Percentiles rank a stretch among this genome's conserved stretches.
Evolutionary conservation across 2,329 filamentous ascomycete genomes (phyloP).

Genomic region (Zasmidium citrigriseum): DNA sequence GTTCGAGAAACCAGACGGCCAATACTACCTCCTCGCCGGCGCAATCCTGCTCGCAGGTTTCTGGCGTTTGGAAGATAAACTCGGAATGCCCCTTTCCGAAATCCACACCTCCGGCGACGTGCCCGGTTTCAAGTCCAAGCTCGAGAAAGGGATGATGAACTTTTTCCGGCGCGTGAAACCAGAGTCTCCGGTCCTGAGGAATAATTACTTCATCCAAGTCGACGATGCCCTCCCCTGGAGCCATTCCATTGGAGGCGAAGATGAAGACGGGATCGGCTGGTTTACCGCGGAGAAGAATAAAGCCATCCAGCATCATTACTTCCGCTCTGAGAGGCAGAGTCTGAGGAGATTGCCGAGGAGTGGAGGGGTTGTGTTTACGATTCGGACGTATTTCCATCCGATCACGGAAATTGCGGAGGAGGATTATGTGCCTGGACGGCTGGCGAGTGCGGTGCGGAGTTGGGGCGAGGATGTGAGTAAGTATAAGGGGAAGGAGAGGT

Average conservation of each 20-base stretch:
- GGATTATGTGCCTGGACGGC: conserved; percentile 72
- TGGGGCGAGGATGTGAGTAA: conserved; percentile 76
- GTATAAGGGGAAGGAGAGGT: conserved; percentile 79
- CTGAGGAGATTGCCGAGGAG: conserved; percentile 58
- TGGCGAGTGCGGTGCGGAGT: conserved; percentile 77
- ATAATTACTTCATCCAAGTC: conserved; percentile 89
- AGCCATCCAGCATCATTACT: conserved; percentile 72
- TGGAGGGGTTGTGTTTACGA: conserved; percentile 66
- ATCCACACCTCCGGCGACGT: conserved; percentile 80
- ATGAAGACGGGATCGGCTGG: conserved; percentile 66
- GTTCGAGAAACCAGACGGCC: conserved; percentile 73
- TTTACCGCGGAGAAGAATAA: conserved; percentile 73
- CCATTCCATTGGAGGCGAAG: conserved; percentile 72
- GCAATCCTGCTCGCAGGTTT: conserved; percentile 77
- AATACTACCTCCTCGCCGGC: conserved; percentile 79
- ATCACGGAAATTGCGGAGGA: conserved; percentile 68
- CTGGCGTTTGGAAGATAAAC: conserved; percentile 80
- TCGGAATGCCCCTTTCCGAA: conserved; percentile 74
- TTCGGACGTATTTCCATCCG: conserved; percentile 77
- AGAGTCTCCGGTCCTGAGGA: conserved; percentile 66
- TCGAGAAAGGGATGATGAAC: conserved; percentile 77
- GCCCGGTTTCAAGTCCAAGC: conserved; percentile 68
- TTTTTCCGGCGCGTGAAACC: conserved; percentile 74
- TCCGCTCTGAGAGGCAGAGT: conserved; percentile 74
- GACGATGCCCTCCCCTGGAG: conserved; percentile 78